Evolutionary conservation across 345 rosid genomes (phyloP).

Genomic region (Eucalyptus melliodora): DNA sequence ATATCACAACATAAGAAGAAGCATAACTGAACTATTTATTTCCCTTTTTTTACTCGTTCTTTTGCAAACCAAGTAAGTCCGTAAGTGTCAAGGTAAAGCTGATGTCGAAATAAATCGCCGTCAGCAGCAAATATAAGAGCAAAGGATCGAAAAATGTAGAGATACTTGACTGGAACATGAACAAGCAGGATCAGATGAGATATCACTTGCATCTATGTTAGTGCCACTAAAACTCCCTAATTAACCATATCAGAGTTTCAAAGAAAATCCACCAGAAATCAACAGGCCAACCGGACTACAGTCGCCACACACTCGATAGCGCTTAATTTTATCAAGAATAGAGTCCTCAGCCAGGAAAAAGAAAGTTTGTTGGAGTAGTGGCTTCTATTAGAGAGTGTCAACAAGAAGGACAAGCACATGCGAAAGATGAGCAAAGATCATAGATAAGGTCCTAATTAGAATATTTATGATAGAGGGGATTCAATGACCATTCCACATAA

Average conservation of each 20-base stretch:
- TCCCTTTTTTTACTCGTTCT: neutral
- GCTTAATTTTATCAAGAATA: neutral
- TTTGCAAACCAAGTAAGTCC: neutral
- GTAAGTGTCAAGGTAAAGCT: neutral
- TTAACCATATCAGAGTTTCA: neutral
- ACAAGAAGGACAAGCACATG: neutral
- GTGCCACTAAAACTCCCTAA: neutral
- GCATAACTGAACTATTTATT: neutral
- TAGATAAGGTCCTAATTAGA: neutral
- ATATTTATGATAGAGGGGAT: too few species aligned
- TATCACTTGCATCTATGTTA: neutral
- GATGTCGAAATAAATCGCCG: neutral
- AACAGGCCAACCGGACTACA: neutral
- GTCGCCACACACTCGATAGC: neutral
- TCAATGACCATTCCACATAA: neutral
- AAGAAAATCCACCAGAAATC: neutral
- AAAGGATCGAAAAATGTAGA: neutral
- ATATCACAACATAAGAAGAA: neutral
- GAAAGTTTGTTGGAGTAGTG: neutral
- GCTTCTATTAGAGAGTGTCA: neutral
- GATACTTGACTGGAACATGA: neutral
- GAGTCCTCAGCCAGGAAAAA: neutral
- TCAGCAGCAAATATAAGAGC: neutral
- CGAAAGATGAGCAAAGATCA: neutral
- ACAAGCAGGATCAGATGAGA: neutral